Base-by-base conservation (phyloP, 352 stramenopile genomes). In the Phytophthora macrochlamydospora region DNA sequence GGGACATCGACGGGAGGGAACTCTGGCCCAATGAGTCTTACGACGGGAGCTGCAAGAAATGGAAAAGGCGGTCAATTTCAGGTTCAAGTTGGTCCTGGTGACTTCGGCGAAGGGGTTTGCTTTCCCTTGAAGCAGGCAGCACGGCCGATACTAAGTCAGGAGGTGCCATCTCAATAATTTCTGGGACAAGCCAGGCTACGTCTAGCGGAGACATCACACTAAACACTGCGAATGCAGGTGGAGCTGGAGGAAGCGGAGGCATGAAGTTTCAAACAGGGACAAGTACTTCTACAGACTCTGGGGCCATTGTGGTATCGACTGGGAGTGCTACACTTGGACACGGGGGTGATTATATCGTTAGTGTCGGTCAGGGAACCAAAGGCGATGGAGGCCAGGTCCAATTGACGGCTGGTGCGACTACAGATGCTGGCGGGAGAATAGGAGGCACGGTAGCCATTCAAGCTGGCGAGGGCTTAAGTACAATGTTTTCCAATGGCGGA, bases 51-150 rank as follows among this genome's bases (percentile, higher is more conserved):
- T 44, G 79, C 85, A 33, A 74, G 65, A 57, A 65, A 60, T 28
- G 84, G 85, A 4, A 73, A 79, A 50, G 83, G 78, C 13, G 88
- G 88, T 40, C 62, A 78, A 28, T 62, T 96, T 33, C 51, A 77
- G 57, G 37, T 90, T 1, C 53, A 62, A 52, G 83, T 90, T 55
- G 89, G 89, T n/a, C 59, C 67, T 44, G 91, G 92, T 40, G 78
- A 95, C 64, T 80, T 84, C 32, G 91, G 88, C 30, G 78, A 94
- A 72, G 95, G 95, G 93, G 92, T 4, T 57, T 85, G 7, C 63
- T 98, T 2, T 75, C 74, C 8, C 45, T 97, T 14, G 68, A 82
- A 58, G 81, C 92, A 52, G 94, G 94, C 28, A 79, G 60, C 28
- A 94, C 84, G 11, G 73, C 68, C 2, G 86, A 93, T 48, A 80